Conservation (phyloP, 202 grass and related monocot species). For the Schoenoplectus tabernaemontani region DNA sequence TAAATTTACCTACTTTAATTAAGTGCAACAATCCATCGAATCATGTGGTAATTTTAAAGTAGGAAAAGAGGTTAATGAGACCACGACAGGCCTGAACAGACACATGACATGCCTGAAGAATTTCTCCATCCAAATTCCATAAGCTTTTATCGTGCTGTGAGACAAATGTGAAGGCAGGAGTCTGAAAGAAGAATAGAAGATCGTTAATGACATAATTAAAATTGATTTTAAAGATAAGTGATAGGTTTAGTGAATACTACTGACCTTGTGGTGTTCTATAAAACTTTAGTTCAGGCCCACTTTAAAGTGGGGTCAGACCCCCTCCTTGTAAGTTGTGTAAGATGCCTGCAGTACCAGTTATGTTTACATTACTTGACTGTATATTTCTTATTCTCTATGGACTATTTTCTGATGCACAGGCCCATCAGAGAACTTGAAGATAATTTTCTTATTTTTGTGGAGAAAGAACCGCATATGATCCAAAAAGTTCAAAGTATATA, state of each 20-base stretch:
- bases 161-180: slow-evolving; percentile 63
- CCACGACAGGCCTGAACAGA: slow-evolving; percentile 74
- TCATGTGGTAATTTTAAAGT: background rate
- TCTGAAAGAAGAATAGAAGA: slow-evolving; percentile 40
- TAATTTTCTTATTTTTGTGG: background rate
- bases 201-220: slow-evolving; percentile 4
- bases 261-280: slow-evolving; percentile 89
- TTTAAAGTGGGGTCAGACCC: slow-evolving; percentile 80
- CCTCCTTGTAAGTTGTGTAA: slow-evolving; percentile 73
- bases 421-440: background rate
- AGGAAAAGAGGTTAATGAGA: slow-evolving; percentile 63
- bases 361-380: background rate
- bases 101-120: slow-evolving; percentile 67
- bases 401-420: background rate
- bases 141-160: slow-evolving; percentile 64
- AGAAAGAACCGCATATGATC: background rate
- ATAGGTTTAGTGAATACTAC: background rate
- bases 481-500: background rate
- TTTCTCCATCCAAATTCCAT: slow-evolving; percentile 94
- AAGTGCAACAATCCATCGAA: background rate
- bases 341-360: slow-evolving; percentile 57
- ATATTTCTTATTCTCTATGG: background rate
- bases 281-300: slow-evolving; percentile 69
- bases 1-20: too few relatives aligned
- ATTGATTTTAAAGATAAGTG: background rate